Evolutionary conservation across 2,329 filamentous ascomycete species (phyloP), one percentile per base, ranked within the genome.

Genomic region (Colletotrichum cereale): DNA sequence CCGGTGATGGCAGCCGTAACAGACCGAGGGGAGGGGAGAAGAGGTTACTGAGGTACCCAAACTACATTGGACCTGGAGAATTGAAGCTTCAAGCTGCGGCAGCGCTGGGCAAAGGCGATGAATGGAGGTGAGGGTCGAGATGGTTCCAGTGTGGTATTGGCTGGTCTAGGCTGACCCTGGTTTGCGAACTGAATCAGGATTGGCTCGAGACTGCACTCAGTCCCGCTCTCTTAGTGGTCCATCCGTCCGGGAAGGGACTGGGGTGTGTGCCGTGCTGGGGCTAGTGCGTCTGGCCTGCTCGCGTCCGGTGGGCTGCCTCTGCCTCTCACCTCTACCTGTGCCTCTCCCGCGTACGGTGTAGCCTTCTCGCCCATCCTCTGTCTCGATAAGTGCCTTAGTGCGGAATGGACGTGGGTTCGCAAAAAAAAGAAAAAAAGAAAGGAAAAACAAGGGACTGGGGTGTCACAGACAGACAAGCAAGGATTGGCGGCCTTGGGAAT

Each of bases 281-380:
- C 57, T 67, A 71, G 67, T 38, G 64, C 64, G 56, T 53, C 42
- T 71, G 34, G 48, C 67, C 64, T 42, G 67, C 64, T 62, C 56
- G 50, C 68, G 56, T 58, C 11, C 42, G 40, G 57, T 44, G 67
- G 63, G 67, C 67, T 70, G 67, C 62, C 67, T 70, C 67, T 69
- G n/a, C 66, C 62, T 61, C 67, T 58, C 56, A 44, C 31, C 40
- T 29, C 36, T 58, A 21, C 12, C n/a, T 29, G 31, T 62, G n/a
- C 29, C 24, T 44, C 60, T 26, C 21, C 24, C 26, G 38, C 29
- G 31, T 62, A 24, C 31, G 16, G 42, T 2, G 40, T 38, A 55
- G 48, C 26, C 38, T 55, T 53, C 38, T 34, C 38, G 14, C 56
- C 3, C 38, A 44, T 31, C 47, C 67, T 66, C 62, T 66, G 29